Conservation (phyloP, 2,329 filamentous ascomycete species). For the Apiospora rasikravindrae region DNA sequence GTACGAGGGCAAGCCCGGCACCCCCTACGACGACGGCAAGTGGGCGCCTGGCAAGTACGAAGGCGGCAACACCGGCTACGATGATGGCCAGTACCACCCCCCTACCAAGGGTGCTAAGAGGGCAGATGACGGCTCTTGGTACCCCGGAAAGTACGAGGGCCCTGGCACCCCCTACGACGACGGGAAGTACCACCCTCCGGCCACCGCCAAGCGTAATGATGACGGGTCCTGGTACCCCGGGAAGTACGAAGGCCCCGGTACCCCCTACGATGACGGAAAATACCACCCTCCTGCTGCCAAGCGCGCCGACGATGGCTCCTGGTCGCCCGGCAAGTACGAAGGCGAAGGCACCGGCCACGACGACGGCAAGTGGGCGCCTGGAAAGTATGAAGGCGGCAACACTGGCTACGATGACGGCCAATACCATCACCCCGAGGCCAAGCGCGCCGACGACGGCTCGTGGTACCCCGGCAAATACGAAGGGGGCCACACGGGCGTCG, state of each 20-base stretch:
- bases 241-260: not conserved
- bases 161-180: not conserved
- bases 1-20: not conserved
- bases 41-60: slow-evolving; percentile 16
- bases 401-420: not conserved
- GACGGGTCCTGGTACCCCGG: not conserved
- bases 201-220: not conserved
- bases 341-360: not conserved
- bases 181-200: not conserved
- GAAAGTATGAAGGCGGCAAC: slow-evolving; percentile 13
- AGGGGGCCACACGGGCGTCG: not conserved
- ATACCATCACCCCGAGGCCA: not conserved
- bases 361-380: slow-evolving; percentile 13
- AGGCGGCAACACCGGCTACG: not conserved
- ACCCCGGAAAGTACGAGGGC: not conserved
- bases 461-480: slow-evolving; percentile 10
- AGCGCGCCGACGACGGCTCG: not conserved
- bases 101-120: not conserved
- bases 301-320: not conserved
- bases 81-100: slow-evolving; percentile 12
- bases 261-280: not conserved
- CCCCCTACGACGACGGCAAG: slow-evolving; percentile 15
- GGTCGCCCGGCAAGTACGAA: slow-evolving; percentile 17
- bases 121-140: not conserved
- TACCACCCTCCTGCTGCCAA: not conserved